Conservation (phyloP, 805 yeast species). For the Saccharomycopsis fermentans region DNA sequence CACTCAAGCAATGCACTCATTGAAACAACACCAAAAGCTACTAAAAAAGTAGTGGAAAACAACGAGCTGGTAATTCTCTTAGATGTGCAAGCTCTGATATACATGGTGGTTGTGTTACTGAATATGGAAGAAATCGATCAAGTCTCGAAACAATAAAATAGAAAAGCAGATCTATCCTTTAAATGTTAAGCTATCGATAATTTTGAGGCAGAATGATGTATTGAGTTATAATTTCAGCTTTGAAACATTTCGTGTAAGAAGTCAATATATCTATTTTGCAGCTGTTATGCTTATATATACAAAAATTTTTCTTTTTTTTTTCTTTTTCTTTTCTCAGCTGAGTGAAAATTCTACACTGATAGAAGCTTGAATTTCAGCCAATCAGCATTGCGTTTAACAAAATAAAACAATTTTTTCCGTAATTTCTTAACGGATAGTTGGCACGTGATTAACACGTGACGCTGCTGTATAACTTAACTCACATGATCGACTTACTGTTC, state of each 20-base stretch:
- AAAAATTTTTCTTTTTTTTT: neutral
- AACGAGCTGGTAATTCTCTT: slow-evolving; percentile 50
- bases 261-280: neutral
- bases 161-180: no score
- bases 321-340: neutral
- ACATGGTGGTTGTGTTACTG: slow-evolving; percentile 29
- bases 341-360: neutral
- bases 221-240: no score
- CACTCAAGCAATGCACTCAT: slow-evolving; percentile 19
- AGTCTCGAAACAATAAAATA: no score
- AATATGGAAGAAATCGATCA: no score
- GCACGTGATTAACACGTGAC: neutral
- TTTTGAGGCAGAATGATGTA: no score
- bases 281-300: neutral
- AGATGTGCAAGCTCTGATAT: slow-evolving; percentile 47
- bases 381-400: neutral
- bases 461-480: no score
- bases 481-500: no score
- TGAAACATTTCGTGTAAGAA: no score
- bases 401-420: neutral
- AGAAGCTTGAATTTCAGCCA: neutral
- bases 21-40: slow-evolving; percentile 58
- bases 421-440: no score
- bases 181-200: no score
- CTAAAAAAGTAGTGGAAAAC: slow-evolving; percentile 65